Percentiles rank a stretch among this genome's conserved stretches.
Evolutionary conservation across 2,329 filamentous ascomycete genomes (phyloP).

Genomic region (Ophiosphaerella herpotricha): DNA sequence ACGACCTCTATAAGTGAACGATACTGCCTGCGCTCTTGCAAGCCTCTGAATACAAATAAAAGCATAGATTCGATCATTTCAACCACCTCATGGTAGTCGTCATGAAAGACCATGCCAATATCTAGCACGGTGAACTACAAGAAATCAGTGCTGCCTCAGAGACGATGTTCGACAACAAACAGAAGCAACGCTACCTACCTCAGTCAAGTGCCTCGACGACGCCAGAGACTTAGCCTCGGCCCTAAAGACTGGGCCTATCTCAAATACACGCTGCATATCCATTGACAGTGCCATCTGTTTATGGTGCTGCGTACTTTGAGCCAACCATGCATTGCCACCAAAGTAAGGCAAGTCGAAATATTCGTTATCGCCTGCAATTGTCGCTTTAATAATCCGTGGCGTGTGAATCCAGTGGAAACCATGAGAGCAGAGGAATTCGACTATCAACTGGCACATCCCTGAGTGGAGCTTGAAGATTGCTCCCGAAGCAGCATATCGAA

Average conservation of each 20-base stretch:
- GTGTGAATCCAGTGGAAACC: constrained; percentile 1
- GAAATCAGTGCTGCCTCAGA: not conserved
- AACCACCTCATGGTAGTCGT: not conserved
- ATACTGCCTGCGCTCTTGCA: not conserved
- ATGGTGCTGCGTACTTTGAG: not conserved
- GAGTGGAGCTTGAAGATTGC: constrained; percentile 1
- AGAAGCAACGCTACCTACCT: not conserved
- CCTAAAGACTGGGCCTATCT: not conserved
- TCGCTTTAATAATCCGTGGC: not conserved
- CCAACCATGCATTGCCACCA: not conserved
- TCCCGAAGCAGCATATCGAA: not conserved
- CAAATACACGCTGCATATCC: constrained; percentile 1
- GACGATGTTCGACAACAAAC: not conserved
- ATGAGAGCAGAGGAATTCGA: not conserved
- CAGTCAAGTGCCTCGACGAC: not conserved
- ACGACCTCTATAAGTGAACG: not conserved
- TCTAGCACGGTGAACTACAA: not conserved
- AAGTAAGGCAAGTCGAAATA: constrained; percentile 1
- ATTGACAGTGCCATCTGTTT: constrained; percentile 1
- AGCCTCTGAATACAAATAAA: not conserved
- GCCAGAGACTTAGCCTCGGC: not conserved
- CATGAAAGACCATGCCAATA: not conserved
- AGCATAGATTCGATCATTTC: not conserved
- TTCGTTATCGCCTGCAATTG: not conserved
- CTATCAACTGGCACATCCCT: constrained; percentile 1